Conservation (phyloP, 495 filamentous ascomycete genomes). For the Podospora sp. region DNA sequence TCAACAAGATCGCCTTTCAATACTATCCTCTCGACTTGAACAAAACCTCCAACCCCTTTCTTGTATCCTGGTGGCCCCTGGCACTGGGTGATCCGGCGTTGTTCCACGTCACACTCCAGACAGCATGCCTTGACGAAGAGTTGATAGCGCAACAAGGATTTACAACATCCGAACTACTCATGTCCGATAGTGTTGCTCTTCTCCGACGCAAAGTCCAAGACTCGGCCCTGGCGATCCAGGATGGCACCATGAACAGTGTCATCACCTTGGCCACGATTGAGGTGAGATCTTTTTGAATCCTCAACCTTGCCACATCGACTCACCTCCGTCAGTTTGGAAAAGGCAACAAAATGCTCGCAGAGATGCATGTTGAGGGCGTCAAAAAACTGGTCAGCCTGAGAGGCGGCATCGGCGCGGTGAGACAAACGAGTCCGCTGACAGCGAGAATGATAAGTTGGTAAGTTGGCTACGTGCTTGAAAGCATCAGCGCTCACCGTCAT, state of each 20-base stretch:
- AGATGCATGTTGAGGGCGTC: constrained; percentile 55
- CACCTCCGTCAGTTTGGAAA: constrained; percentile 46
- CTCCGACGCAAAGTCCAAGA: constrained; percentile 49
- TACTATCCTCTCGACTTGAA: constrained; percentile 57
- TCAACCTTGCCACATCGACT: not conserved
- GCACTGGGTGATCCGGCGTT: constrained; percentile 54
- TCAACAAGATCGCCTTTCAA: constrained; percentile 56
- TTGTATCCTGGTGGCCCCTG: constrained; percentile 58
- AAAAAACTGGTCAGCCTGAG: constrained; percentile 49
- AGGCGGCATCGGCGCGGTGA: constrained; percentile 51
- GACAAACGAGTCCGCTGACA: constrained; percentile 52
- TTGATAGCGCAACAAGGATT: constrained; percentile 51
- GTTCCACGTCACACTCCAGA: constrained; percentile 57
- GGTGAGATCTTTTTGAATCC: constrained; percentile 32
- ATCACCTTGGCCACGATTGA: constrained; percentile 57
- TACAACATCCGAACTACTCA: constrained; percentile 50
- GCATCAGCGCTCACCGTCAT: not conserved
- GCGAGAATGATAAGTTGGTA: constrained; percentile 57
- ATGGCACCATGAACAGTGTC: constrained; percentile 58
- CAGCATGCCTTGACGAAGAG: constrained; percentile 57
- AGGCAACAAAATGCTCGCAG: constrained; percentile 45
- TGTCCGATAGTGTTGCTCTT: constrained; percentile 54
- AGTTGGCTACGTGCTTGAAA: constrained; percentile 11
- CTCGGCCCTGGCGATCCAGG: constrained; percentile 49
- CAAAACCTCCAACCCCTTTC: constrained; percentile 52